Base-by-base conservation (phyloP, 805 yeast genomes). In the Yamadazyma akitaensis region DNA sequence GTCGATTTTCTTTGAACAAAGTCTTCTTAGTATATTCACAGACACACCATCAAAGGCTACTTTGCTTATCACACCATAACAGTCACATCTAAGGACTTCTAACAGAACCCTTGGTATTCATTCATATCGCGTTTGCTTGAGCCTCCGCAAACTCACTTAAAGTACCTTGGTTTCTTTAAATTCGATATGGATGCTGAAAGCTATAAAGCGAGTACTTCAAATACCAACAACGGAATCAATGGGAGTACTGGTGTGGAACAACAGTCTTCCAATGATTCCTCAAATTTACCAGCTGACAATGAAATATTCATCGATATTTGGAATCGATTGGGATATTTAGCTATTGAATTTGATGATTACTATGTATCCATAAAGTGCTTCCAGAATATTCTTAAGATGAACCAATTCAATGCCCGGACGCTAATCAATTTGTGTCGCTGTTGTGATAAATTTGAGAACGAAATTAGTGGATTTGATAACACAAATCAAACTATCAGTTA, bases 301-400 rank as follows among this genome's bases (percentile, higher is more conserved):
- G 47, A 43, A 11, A 3, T 34, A 8, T n/a, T 43, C 12, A 28
- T 43, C 21, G 47, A 43, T 16, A 21, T 47, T n/a, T 50, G 53
- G 53, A 42, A 33, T 36, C 41, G 44, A 26, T 28, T 50, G 13
- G 50, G 49, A 6, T 33, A 39, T 10, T 42, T 47, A 16, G 41
- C 53, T 8, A 17, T 42, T 4, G 48, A 38, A 21, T 39, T 47
- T 10, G 46, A 50, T 28, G 21, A 42, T 21, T 44, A 36, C 21
- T 37, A 44, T 11, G 16, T 43, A 4, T 41, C 47, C 8, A 47
- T 45, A 13, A 40, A 40, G 35, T 50, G 51, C 25, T 50, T 44
- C n/a, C 44, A 48, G 10, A 50, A 44, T 26, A 37, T 49, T 12
- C 26, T 50, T 2, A 44, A 47, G 31, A 44, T 39, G 18, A 47